These are phyloP conservation scores for Chrysanthemum makinoi DNA, from an alignment of 129 eudicot genomes.

Conservation along the genomic window DNA sequence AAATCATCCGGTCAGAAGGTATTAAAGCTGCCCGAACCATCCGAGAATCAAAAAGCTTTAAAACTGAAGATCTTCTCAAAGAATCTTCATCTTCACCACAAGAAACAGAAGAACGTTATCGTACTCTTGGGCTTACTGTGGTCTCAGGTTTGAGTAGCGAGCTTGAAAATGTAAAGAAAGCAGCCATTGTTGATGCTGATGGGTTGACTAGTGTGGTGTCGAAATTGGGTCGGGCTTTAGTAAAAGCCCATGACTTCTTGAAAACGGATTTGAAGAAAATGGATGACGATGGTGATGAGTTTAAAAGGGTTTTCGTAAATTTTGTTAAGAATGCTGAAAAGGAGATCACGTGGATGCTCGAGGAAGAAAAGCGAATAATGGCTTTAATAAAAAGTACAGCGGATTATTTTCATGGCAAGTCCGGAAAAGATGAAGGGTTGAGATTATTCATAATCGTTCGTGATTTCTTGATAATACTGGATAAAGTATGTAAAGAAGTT, in stretches of 20 bases:
- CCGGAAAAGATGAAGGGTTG: constrained; percentile 89
- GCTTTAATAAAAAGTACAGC: constrained; percentile 70
- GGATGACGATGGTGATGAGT: constrained; percentile 55
- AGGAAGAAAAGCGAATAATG: constrained; percentile 86
- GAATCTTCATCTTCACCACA: constrained; percentile 35
- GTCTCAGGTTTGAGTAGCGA: constrained; percentile 79
- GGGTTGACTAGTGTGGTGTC: constrained; percentile 59
- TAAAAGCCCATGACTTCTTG: constrained; percentile 58
- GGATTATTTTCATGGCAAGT: constrained; percentile 86
- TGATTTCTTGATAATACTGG: constrained; percentile 81
- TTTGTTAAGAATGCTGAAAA: constrained; percentile 76
- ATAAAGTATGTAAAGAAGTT: constrained; percentile 77
- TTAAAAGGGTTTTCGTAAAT: constrained; percentile 45
- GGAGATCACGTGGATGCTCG: constrained; percentile 57
- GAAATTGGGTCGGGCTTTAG: constrained; percentile 38
- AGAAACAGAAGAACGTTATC: constrained; percentile 73
- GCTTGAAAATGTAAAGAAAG: constrained; percentile 74
- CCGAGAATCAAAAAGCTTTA: constrained; percentile 53
- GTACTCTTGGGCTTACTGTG: constrained; percentile 75
- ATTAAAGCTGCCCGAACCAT: constrained; percentile 63
- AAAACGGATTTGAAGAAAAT: constrained; percentile 58
- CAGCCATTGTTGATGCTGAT: constrained; percentile 78
- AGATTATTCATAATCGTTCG: constrained; percentile 77
- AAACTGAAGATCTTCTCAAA: constrained; percentile 63
- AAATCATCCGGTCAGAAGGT: constrained; percentile 95